Conservation (phyloP, 1,284 basidiomycete species). For the Pyrrhoderma noxium region DNA sequence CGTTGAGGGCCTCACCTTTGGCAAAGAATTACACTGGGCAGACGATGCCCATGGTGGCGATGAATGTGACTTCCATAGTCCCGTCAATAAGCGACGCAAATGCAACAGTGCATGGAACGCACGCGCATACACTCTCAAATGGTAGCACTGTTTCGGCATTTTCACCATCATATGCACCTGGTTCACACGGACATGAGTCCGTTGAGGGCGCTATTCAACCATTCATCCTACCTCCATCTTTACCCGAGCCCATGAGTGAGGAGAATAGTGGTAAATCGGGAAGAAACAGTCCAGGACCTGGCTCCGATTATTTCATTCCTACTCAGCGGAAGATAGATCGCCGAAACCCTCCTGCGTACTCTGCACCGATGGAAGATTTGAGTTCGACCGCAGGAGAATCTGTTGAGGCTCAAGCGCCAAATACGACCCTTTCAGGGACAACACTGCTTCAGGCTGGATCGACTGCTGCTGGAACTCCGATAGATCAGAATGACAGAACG, state of each 20-base stretch:
- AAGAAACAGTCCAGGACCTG: background rate
- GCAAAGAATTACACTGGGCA: background rate
- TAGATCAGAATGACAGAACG: background rate
- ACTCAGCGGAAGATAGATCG: too few species aligned
- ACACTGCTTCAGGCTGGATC: slow-evolving; percentile 1
- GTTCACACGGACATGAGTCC: background rate
- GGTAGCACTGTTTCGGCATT: background rate
- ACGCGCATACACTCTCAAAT: slow-evolving; percentile 8
- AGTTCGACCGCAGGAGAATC: background rate
- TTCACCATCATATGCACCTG: background rate
- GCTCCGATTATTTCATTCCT: background rate
- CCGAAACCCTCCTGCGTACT: slow-evolving; percentile 10
- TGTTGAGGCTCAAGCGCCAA: background rate
- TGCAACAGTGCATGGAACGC: slow-evolving; percentile 3
- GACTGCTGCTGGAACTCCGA: background rate
- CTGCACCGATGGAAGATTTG: background rate
- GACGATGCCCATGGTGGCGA: background rate
- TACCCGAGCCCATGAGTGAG: slow-evolving; percentile 3
- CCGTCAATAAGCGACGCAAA: background rate
- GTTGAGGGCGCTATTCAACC: slow-evolving; percentile 14
- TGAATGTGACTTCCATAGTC: slow-evolving; percentile 1
- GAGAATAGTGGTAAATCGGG: background rate
- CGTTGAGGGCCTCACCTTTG: too few species aligned
- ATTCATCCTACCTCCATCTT: slow-evolving; percentile 7
- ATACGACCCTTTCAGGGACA: slow-evolving; percentile 6